phyloP scores from a whole-genome alignment of 768 basidiomycete genomes.

The Sarcomyxa edulis region DNA sequence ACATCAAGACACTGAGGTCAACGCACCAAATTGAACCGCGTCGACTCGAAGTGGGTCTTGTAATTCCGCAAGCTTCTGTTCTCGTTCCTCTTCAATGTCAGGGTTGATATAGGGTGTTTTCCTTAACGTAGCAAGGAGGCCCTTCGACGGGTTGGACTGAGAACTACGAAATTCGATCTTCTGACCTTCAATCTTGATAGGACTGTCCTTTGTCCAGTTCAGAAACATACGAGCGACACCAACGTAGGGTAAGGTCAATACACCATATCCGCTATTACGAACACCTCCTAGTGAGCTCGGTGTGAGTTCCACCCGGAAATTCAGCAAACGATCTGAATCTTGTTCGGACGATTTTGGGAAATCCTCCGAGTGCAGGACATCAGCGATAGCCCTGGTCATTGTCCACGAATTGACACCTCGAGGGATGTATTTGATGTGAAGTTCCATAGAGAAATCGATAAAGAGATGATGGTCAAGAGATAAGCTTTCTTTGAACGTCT shows the following conservation, averaged over 20 bases:
- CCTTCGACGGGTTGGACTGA: constrained; percentile 8
- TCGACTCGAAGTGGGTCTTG: constrained; percentile 49
- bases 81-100: constrained; percentile 44
- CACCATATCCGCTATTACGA: constrained; percentile 50
- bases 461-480: too few relatives aligned
- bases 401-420: constrained; percentile 44
- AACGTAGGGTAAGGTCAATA: constrained; percentile 31
- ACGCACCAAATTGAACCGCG: constrained; percentile 63
- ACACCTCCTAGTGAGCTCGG: constrained; percentile 40
- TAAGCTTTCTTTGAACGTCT: too few relatives aligned
- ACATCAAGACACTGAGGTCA: too few relatives aligned
- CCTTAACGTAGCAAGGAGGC: constrained; percentile 30
- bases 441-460: constrained; percentile 24
- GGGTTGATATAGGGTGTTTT: constrained; percentile 57
- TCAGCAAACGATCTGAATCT: constrained; percentile 33
- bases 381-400: constrained; percentile 50
- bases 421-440: constrained; percentile 32
- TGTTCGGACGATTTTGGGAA: constrained; percentile 33
- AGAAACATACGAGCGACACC: constrained; percentile 42
- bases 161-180: constrained; percentile 31
- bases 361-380: constrained; percentile 51
- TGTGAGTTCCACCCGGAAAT: constrained; percentile 59
- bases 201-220: constrained; percentile 31
- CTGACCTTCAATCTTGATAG: constrained; percentile 35
- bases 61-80: constrained; percentile 36